phyloP scores from a whole-genome alignment of 225 moss, liverwort and hornwort genomes.

The Physcomitrellopsis africana region DNA sequence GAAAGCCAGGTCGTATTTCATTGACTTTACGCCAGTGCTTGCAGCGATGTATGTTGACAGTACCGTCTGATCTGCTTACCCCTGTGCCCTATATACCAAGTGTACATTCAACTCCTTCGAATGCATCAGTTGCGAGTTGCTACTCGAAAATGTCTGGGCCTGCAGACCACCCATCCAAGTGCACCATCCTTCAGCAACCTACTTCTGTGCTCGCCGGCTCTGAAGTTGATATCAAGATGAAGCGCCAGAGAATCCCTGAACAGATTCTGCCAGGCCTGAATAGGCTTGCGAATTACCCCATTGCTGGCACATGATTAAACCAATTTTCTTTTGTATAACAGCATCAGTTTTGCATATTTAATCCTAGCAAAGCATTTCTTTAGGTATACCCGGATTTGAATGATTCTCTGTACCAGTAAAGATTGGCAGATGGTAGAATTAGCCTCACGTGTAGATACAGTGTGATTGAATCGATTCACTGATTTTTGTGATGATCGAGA shows the following conservation, averaged over 20 bases:
- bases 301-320: slow-evolving; percentile 27
- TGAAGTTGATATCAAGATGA: background rate
- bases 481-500: background rate
- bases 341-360: background rate
- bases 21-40: slow-evolving; percentile 38
- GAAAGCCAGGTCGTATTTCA: slow-evolving; percentile 40
- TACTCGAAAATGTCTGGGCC: slow-evolving; percentile 1
- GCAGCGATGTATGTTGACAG: slow-evolving; percentile 39
- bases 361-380: background rate
- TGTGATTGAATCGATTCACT: slow-evolving; percentile 6
- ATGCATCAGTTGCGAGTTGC: slow-evolving; percentile 16
- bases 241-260: slow-evolving; percentile 16
- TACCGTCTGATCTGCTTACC: slow-evolving; percentile 29
- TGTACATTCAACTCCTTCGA: slow-evolving; percentile 3
- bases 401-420: background rate
- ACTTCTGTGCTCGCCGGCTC: background rate
- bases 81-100: slow-evolving; percentile 19
- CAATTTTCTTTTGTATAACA: background rate
- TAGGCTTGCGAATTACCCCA: slow-evolving; percentile 10
- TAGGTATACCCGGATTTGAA: background rate
- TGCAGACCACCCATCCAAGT: slow-evolving; percentile 3
- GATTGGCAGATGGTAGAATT: slow-evolving; percentile 6
- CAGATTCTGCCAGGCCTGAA: slow-evolving; percentile 21
- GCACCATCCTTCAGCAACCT: background rate
- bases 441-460: background rate